A percentile compares a stretch with the other conserved stretches of the same genome.
Evolutionary conservation across 2,329 filamentous ascomycete genomes (phyloP).

Genomic region (Paracamarosporium sp.): DNA sequence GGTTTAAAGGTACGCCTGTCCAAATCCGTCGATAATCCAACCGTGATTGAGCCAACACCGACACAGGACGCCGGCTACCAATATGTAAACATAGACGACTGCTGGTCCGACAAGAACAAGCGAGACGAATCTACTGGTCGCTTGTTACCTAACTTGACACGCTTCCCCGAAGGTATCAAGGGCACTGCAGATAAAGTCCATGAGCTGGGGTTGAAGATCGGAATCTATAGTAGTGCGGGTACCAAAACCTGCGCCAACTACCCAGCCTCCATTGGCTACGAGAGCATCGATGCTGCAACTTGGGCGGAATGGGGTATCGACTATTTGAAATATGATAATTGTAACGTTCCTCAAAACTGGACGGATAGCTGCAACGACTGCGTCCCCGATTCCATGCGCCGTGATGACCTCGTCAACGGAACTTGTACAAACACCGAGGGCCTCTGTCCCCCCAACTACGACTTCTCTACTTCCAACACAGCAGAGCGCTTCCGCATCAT

Average conservation of each 20-base stretch:
- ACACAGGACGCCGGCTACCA: conserved; percentile 58
- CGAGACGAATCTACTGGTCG: conserved; percentile 54
- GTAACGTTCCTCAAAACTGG: conserved; percentile 46
- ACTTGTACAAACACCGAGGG: conserved; percentile 45
- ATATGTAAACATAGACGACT: conserved; percentile 63
- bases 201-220: conserved; percentile 63
- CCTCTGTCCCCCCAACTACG: conserved; percentile 55
- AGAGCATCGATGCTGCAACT: conserved; percentile 62
- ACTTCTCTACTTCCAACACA: conserved; percentile 58
- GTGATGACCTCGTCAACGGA: conserved; percentile 46
- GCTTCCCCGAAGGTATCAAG: conserved; percentile 64
- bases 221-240: conserved; percentile 65
- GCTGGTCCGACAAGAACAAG: conserved; percentile 56
- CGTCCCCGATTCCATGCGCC: conserved; percentile 44
- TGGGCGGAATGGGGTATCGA: conserved; percentile 52
- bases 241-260: conserved; percentile 60
- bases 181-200: conserved; percentile 62
- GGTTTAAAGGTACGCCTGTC: conserved; percentile 49
- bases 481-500: conserved; percentile 56
- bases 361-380: conserved; percentile 46
- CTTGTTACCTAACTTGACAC: conserved; percentile 37
- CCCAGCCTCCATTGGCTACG: conserved; percentile 62
- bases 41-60: too few relatives aligned
- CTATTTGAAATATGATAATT: conserved; percentile 44
- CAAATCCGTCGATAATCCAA: too few relatives aligned